phyloP scores from a whole-genome alignment of 2,329 filamentous ascomycete genomes.

The Hypoxylon rubiginosum region DNA sequence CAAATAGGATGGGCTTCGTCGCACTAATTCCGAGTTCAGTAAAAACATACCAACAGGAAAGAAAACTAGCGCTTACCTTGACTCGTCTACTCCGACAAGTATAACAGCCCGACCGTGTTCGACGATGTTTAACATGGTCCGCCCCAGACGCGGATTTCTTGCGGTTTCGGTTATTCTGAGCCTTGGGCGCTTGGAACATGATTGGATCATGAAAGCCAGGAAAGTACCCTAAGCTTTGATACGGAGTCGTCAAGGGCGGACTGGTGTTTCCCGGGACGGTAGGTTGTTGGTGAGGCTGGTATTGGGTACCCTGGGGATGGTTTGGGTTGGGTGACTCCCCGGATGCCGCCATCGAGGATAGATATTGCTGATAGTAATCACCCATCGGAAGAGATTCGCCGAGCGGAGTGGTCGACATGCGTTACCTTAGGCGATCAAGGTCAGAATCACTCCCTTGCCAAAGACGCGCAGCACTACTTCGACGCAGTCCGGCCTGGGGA shows the following conservation, averaged over 20 bases:
- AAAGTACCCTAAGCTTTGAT: slow-evolving; percentile 64
- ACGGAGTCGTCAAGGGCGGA: slow-evolving; percentile 58
- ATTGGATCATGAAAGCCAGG: slow-evolving; percentile 64
- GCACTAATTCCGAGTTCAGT: slow-evolving; percentile 71
- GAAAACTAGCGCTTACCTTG: slow-evolving; percentile 66
- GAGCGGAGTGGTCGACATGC: slow-evolving; percentile 31
- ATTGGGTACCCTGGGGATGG: slow-evolving; percentile 58
- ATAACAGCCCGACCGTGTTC: slow-evolving; percentile 92
- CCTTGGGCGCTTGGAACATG: slow-evolving; percentile 62
- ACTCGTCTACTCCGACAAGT: slow-evolving; percentile 92
- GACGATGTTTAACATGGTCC: slow-evolving; percentile 90
- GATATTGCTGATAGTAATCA: slow-evolving; percentile 69
- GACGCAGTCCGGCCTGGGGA: slow-evolving; percentile 10
- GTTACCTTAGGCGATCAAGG: slow-evolving; percentile 24
- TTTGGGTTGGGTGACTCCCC: slow-evolving; percentile 55
- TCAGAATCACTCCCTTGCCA: slow-evolving; percentile 16
- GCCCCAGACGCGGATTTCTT: slow-evolving; percentile 65
- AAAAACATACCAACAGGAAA: slow-evolving; percentile 29
- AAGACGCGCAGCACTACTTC: slow-evolving; percentile 25
- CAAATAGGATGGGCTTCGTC: slow-evolving; percentile 91
- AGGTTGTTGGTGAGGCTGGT: slow-evolving; percentile 53
- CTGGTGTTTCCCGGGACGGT: slow-evolving; percentile 49
- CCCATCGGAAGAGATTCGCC: slow-evolving; percentile 58
- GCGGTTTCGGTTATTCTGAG: slow-evolving; percentile 59
- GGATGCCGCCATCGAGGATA: slow-evolving; percentile 65